A percentile compares a stretch with the other conserved stretches of the same genome.
Conservation (phyloP, 1,139 yeast genomes). For the Suhomyces guaymorum region DNA sequence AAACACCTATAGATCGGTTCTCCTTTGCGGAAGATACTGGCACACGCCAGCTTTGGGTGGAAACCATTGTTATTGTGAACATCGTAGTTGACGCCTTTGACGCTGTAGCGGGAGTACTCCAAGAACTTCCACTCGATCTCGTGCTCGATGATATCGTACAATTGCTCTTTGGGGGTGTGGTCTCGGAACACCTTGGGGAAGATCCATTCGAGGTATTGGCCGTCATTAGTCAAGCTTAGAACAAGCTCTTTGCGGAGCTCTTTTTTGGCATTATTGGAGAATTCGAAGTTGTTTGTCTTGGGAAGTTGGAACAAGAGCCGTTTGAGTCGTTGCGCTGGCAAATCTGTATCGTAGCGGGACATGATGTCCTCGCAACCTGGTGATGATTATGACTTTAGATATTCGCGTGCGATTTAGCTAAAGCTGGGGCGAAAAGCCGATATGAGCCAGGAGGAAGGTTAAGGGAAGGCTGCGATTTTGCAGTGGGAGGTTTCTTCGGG, state of each 20-base stretch:
- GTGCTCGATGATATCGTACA: constrained; percentile 27
- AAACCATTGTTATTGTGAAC: constrained; percentile 42
- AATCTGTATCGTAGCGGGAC: constrained; percentile 5
- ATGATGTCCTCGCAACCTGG: constrained; percentile 1
- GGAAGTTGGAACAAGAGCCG: constrained; percentile 40
- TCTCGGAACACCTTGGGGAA: constrained; percentile 44
- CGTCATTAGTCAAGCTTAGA: constrained; percentile 51
- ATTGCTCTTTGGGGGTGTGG: constrained; percentile 10
- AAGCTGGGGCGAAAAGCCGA: neutral
- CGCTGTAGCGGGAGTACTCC: constrained; percentile 29
- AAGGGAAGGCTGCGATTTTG: too few relatives aligned
- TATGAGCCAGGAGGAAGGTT: neutral
- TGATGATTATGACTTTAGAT: constrained; percentile 3
- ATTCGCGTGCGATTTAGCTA: neutral
- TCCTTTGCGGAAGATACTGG: constrained; percentile 74
- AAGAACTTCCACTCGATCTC: constrained; percentile 41
- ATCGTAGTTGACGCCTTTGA: constrained; percentile 24
- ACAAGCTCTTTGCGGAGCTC: constrained; percentile 53
- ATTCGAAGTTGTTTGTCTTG: constrained; percentile 33
- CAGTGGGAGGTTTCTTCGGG: too few relatives aligned
- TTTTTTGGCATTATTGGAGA: constrained; percentile 34
- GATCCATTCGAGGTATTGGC: constrained; percentile 48
- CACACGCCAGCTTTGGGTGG: constrained; percentile 76
- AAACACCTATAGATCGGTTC: constrained; percentile 83
- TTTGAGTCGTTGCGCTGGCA: constrained; percentile 12